Base-by-base conservation (phyloP, 257 asterid species). In the Fraxinus americana region DNA sequence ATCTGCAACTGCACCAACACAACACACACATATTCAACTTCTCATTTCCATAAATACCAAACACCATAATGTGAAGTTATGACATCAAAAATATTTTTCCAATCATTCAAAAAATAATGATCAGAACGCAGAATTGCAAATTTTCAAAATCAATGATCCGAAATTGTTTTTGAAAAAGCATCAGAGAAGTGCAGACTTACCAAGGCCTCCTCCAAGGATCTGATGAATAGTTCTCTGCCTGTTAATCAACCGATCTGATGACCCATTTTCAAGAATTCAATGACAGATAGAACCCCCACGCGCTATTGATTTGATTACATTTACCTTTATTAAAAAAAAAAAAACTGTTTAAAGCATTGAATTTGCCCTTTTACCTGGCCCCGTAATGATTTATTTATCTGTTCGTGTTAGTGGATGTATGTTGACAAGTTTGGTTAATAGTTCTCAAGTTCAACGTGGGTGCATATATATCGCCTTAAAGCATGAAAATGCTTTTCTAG, bases 121-220 rank as follows among this genome's bases (percentile, higher is more conserved):
- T 32, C 25, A 63, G 67, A 66, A 45, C 27, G 54, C 9, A 27
- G 74, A 11, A 34, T 57, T 8, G 25, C 39, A 70, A 38, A 43
- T 9, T 8, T 27, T 75, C 50, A 68, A 43, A 71, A 36, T 1
- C 71, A 32, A 59, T 50, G 71, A 76, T 73, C 74, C 70, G 41
- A 82, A 13, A 76, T 68, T 36, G 69, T 10, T 21, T 48, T 61
- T 68, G 5, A 30, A 61, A 21, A 74, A 63, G 70, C 34, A 70
- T 29, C 65, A 32, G 45, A 72, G 50, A 70, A 63, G 38, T 52
- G 39, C 45, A 67, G 73, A 86, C 91, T 85, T 84, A 94, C 99
- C 92, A 81, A 88, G 77, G 34, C 97, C 91, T 43, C 88, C 97
- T 82, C 99, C 98, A 79, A 94, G 95, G 80, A 91, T 83, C 85